Percentiles rank a stretch among this genome's conserved stretches.
phyloP scores from a whole-genome alignment of 2,329 filamentous ascomycete genomes.

The Cytospora piceicola region DNA sequence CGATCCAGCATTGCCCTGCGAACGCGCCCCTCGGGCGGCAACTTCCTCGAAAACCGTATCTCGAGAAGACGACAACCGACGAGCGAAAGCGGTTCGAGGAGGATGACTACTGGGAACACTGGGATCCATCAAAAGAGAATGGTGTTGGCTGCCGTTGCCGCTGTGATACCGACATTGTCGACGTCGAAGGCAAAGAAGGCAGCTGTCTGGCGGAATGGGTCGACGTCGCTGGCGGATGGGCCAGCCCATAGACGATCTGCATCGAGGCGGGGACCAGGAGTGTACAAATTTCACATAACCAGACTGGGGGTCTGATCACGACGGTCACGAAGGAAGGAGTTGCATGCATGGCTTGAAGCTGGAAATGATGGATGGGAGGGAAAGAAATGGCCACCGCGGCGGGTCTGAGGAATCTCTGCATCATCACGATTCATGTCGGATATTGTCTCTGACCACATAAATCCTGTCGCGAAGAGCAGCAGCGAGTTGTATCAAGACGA shows the following conservation, averaged over 20 bases:
- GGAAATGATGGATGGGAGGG: slow-evolving; percentile 7
- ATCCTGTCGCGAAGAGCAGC: slow-evolving; percentile 23
- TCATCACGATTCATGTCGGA: slow-evolving; percentile 27
- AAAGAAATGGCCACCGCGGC: background rate
- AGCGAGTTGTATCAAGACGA: slow-evolving; percentile 21
- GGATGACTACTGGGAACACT: slow-evolving; percentile 93
- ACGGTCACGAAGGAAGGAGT: slow-evolving; percentile 19
- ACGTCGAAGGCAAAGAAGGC: slow-evolving; percentile 96
- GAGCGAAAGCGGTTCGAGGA: slow-evolving; percentile 87
- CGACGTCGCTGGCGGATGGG: slow-evolving; percentile 93
- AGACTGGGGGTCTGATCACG: slow-evolving; percentile 14
- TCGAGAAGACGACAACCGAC: slow-evolving; percentile 80
- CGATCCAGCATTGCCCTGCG: slow-evolving; percentile 96
- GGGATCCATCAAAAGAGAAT: slow-evolving; percentile 88
- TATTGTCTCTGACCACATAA: slow-evolving; percentile 22
- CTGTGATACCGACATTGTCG: slow-evolving; percentile 96
- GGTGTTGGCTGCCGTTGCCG: slow-evolving; percentile 95
- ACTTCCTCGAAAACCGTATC: slow-evolving; percentile 75
- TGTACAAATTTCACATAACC: slow-evolving; percentile 14
- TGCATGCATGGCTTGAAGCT: slow-evolving; percentile 6
- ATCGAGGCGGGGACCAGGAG: background rate
- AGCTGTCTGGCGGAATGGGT: slow-evolving; percentile 97
- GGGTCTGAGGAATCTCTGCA: slow-evolving; percentile 12
- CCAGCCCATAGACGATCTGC: slow-evolving; percentile 47
- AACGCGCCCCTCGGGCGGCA: slow-evolving; percentile 85